Evolutionary conservation across 495 filamentous ascomycete species (phyloP), one percentile per base, ranked within the genome.

Genomic region (Elasticomyces elasticus): DNA sequence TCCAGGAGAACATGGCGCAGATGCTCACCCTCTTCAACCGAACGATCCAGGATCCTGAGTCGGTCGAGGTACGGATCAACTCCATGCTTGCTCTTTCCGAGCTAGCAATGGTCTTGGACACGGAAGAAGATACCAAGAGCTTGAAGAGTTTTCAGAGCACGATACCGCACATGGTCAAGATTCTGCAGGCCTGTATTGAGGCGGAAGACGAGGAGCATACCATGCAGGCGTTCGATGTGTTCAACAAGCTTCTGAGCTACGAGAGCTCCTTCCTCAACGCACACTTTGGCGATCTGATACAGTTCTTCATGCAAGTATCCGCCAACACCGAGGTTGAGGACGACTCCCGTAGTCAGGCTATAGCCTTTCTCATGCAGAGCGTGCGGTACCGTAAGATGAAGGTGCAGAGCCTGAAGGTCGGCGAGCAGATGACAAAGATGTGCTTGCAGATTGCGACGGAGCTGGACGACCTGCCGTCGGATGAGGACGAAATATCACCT

Each of bases 361-460:
- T 98, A 50, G 83, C 85, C 59, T 97, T 96, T 79, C 73, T 98
- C 25, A 89, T 94, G 74, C 89, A 95, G 72, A 85, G 81, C 55
- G 83, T 94, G 26, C 83, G 84, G 50, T 96, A 90, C 75, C 81
- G 91, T 58, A 92, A 89, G 68, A 80, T 97, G 70, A 97, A 96
- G 78, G 84, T 98, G 62, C 92, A 96, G 69, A 83, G 78, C 49
- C 82, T 94, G 66, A 74, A 75, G 54, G 79, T 94, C 65, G 89
- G 89, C 52, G 81, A 89, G 67, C 79, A 87, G 68, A 80, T 98
- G 51, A 95, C 89, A 51, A 75, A 80, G 50, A 94, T 87, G 74
- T 79, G 82, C 59, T 73, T 98, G 63, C 75, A 89, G 53, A 91
- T 97, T 55, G 82, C 88, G 49, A 90, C 88, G 17, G 89, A 96